Evolutionary conservation across 192 early-diverging fungal genomes (phyloP).

Genomic region (Entophlyctis luteolus): DNA sequence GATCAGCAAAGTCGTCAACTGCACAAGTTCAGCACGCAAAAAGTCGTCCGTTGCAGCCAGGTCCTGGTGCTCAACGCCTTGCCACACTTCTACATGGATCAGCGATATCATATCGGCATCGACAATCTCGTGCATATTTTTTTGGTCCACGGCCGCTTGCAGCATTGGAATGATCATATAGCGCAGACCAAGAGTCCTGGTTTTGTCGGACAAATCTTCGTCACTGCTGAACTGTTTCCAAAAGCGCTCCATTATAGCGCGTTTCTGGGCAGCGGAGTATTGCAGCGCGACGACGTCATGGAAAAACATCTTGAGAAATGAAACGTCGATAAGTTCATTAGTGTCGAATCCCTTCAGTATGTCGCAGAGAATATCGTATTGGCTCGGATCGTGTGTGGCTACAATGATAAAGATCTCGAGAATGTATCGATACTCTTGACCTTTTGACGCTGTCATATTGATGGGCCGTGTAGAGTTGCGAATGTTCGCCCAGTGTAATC

Average conservation of each 20-base stretch:
- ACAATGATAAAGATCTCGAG: conserved; percentile 72
- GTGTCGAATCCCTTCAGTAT: conserved; percentile 67
- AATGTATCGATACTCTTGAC: conserved; percentile 57
- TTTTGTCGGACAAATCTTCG: conserved; percentile 46
- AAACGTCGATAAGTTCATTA: conserved; percentile 62
- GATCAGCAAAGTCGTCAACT: conserved; percentile 83
- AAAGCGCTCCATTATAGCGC: conserved; percentile 71
- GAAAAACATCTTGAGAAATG: conserved; percentile 63
- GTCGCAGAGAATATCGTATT: conserved; percentile 70
- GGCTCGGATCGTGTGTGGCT: conserved; percentile 56
- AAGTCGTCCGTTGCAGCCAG: conserved; percentile 29
- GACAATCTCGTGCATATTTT: conserved; percentile 52
- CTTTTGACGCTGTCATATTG: conserved; percentile 8
- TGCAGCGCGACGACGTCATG: conserved; percentile 63
- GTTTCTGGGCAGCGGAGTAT: conserved; percentile 54
- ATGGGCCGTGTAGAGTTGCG: conserved; percentile 10
- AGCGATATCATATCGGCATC: conserved; percentile 57
- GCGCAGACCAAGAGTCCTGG: conserved; percentile 71
- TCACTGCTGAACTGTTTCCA: conserved; percentile 64
- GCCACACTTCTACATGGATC: conserved; percentile 62
- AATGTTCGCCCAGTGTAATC: conserved; percentile 26
- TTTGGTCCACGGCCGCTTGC: conserved; percentile 60
- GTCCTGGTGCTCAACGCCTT: conserved; percentile 23
- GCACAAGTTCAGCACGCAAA: conserved; percentile 76
- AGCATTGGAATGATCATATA: conserved; percentile 86